Conservation (phyloP, 208 protist genomes). For the Trypanosomatidae sp. region DNA sequence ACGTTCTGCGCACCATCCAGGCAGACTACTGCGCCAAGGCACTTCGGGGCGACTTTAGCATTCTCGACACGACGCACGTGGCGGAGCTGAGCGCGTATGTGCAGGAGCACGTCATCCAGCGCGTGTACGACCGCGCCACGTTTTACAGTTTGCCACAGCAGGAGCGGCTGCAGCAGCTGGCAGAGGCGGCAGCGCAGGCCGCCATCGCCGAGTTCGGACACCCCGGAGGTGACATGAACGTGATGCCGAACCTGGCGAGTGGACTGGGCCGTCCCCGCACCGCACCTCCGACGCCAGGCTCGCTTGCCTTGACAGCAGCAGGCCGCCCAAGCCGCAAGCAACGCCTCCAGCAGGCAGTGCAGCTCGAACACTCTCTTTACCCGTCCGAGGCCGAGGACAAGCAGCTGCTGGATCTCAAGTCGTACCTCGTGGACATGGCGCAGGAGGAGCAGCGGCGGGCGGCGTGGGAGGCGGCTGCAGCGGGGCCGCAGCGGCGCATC, state of each 20-base stretch:
- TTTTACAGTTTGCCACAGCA: slow-evolving; percentile 71
- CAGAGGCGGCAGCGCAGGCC: slow-evolving; percentile 38
- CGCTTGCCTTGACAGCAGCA: slow-evolving; percentile 20
- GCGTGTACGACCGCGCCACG: slow-evolving; percentile 73
- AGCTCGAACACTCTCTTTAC: slow-evolving; percentile 86
- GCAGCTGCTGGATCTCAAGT: slow-evolving; percentile 77
- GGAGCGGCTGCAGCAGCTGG: slow-evolving; percentile 47
- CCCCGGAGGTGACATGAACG: slow-evolving; percentile 25
- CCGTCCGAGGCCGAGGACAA: slow-evolving; percentile 77
- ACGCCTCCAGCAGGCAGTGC: slow-evolving; percentile 46
- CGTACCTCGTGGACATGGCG: slow-evolving; percentile 74
- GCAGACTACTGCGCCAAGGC: slow-evolving; percentile 82
- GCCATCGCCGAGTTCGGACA: slow-evolving; percentile 30
- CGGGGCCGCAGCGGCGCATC: slow-evolving; percentile 23
- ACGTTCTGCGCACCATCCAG: slow-evolving; percentile 68
- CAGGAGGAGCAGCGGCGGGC: slow-evolving; percentile 42
- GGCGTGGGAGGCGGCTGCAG: slow-evolving; percentile 26
- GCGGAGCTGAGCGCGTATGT: slow-evolving; percentile 70
- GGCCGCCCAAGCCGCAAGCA: slow-evolving; percentile 20
- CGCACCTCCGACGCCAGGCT: slow-evolving; percentile 5
- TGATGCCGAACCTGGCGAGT: slow-evolving; percentile 14
- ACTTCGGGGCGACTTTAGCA: no score
- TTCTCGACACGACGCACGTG: slow-evolving; percentile 71
- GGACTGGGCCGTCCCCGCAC: slow-evolving; percentile 21
- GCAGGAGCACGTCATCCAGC: slow-evolving; percentile 66